Evolutionary conservation across 1,284 basidiomycete genomes (phyloP), one percentile per base, ranked within the genome.

Genomic region (Cystobasidium sp.): DNA sequence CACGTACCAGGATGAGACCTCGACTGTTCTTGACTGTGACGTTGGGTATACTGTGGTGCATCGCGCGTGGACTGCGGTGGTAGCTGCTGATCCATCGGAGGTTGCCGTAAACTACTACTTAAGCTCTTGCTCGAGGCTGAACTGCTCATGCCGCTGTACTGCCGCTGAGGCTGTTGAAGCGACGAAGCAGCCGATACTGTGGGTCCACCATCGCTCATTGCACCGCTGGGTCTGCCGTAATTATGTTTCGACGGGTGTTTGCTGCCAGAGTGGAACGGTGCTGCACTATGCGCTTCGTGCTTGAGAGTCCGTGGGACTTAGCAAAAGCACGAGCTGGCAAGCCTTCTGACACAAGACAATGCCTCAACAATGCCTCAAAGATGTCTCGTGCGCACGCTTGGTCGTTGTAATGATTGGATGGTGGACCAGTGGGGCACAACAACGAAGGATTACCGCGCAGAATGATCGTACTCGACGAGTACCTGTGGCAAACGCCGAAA

Each of bases 121-220:
- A 66, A 4, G 64, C 64, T 66, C 37, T 55, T 51, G 64, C 64
- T 66, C 8, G 64, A 66, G 8, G 24, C 53, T 16, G 64, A 66
- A 6, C 49, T 43, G n/a, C 41, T 41, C 64, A 66, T 52, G 1
- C 24, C 44, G 41, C 64, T 14, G 37, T 66, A 51, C 24, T 52
- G 64, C 31, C 64, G 64, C 24, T 63, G 44, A 22, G 61, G 44
- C 18, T 52, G 18, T 31, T 18, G 64, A 24, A 47, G 44, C 43
- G 61, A 63, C 14, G 61, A 63, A 51, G 61, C 43, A 22, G 37
- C 61, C 20, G 61, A 59, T 20, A 59, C 56, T 18, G 56, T 41
- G 6, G 56, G 18, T n/a, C 37, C 56, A n/a, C n/a, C 56, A 59
- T 59, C 43, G 56, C 56, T 41, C 56, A 59, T 59, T 12, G 46